Evolutionary conservation across 495 filamentous ascomycete genomes (phyloP), one percentile per base, ranked within the genome.

Genomic region (Hypoxylon fuscum): DNA sequence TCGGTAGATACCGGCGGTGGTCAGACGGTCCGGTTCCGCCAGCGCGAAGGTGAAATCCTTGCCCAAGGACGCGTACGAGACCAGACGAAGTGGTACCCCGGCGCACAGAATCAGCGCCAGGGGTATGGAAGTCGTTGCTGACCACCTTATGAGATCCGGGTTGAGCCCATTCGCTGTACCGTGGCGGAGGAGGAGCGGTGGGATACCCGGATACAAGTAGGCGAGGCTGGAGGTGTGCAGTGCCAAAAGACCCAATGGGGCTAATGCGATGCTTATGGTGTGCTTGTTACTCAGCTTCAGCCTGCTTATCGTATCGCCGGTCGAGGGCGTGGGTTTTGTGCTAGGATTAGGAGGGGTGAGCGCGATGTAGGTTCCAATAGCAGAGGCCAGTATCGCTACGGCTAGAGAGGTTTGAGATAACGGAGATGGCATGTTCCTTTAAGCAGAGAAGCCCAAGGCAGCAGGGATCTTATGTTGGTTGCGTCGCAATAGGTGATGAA

Each of bases 41-140:
- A 83, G 72, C 18, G 71, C 64, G 50, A 81, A 83, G 1, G 82
- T 83, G 38, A 84, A 82, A 31, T 79, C 75, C 11, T 59, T 66
- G 0, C 80, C 81, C 0, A 83, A 74, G 1, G 69, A 41, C 0
- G 66, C 55, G 35, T 77, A 81, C 1, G 76, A 68, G 0, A 61
- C 50, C 1, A 80, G 45, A 2, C 78, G 72, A 5, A 81, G 56
- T 9, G 65, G 66, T 0, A 70, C 60, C 3, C 75, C 75, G 32
- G 63, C 44, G 42, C 68, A 70, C 8, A 81, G 65, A 17, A 74
- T 42, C 12, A 73, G 14, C 0, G 72, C 57, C 12, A 69, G 56
- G 0, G 63, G 56, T 11, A 68, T 37, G 1, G 64, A 64, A 3
- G 66, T 70, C 5, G 54, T 42, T 0, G 53, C 11, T 12, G 64